phyloP scores from a whole-genome alignment of 257 asterid genomes.

The Cruciata laevipes region DNA sequence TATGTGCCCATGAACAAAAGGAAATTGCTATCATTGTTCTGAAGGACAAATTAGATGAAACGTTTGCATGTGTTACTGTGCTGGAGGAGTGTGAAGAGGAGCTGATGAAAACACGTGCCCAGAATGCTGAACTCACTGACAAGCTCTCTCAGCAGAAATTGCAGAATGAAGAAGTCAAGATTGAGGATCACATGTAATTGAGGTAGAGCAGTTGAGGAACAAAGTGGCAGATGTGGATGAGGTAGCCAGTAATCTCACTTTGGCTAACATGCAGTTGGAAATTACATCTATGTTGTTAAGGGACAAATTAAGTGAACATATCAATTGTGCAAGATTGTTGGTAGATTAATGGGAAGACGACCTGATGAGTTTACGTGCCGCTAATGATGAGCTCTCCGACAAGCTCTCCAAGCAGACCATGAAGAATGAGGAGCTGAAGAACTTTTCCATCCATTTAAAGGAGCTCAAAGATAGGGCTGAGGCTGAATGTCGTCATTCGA shows the following conservation, averaged over 20 bases:
- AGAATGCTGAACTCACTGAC: slow-evolving; percentile 40
- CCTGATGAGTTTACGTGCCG: slow-evolving; percentile 34
- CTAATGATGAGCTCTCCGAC: slow-evolving; percentile 44
- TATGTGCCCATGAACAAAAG: slow-evolving; percentile 50
- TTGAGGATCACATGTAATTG: neutral
- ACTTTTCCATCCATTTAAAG: slow-evolving; percentile 65
- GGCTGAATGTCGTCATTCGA: slow-evolving; percentile 46
- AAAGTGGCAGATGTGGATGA: slow-evolving; percentile 41
- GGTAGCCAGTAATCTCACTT: slow-evolving; percentile 32
- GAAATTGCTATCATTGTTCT: slow-evolving; percentile 47
- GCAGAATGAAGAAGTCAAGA: slow-evolving; percentile 62
- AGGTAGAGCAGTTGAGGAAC: slow-evolving; percentile 8
- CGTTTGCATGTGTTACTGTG: slow-evolving; percentile 20
- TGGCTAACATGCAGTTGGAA: slow-evolving; percentile 57
- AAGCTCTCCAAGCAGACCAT: slow-evolving; percentile 63
- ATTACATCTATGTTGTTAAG: slow-evolving; percentile 38
- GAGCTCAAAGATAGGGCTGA: slow-evolving; percentile 86
- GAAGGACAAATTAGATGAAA: slow-evolving; percentile 53
- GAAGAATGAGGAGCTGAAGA: slow-evolving; percentile 72
- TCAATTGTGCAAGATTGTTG: slow-evolving; percentile 19
- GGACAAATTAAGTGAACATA: slow-evolving; percentile 51
- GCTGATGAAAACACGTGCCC: slow-evolving; percentile 33
- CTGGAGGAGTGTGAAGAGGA: slow-evolving; percentile 43
- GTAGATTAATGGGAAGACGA: slow-evolving; percentile 41
- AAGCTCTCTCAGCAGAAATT: slow-evolving; percentile 57